Base-by-base conservation (phyloP, 148 eudicot genomes). In the Rhododendron griersonianum region DNA sequence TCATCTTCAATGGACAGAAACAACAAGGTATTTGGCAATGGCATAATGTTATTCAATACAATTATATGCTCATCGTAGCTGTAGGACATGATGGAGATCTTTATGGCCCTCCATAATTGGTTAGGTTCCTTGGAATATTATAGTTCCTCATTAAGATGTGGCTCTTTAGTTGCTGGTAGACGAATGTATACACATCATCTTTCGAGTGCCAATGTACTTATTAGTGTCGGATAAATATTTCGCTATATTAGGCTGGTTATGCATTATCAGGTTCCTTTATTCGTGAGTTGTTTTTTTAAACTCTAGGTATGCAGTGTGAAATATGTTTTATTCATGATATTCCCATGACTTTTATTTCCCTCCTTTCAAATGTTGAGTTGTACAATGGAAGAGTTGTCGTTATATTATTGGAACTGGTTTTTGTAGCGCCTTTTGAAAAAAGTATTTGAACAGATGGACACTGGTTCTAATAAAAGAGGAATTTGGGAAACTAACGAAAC, bases 1-100 rank as follows among this genome's bases (percentile, higher is more conserved):
- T 86, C 95, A 95, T 92, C 93, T 97, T 88, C 95, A 93, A 80
- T 95, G 99, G 98, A 87, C 91, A 69, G 98, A 97, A 82, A 92
- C 89, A 83, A 89, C 89, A 59, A 93, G 98, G 99, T 97, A 92
- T 45, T 28, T 59, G 16, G 61, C 21, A 16, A 15, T 55, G 48
- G 77, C n/a, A 50, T 37, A 21, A 73, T 74, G 25, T 71, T n/a
- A 18, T 1, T 67, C 15, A 16, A n/a, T 69, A 67, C 41, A 45
- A 47, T 44, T 48, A 47, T 78, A 1, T 78, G 81, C n/a, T 78
- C 76, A 2, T 71, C 9, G 7, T 30, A 47, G 50, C 50, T 9
- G 50, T 47, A 14, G 76, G 39, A 71, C 18, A 71, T 28, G 7
- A 30, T 4, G 39, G 76, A 4, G 41, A 30, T 71, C 19, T 30